Base-by-base conservation (phyloP, 2,329 filamentous ascomycete genomes). In the Monosporascus sp. region DNA sequence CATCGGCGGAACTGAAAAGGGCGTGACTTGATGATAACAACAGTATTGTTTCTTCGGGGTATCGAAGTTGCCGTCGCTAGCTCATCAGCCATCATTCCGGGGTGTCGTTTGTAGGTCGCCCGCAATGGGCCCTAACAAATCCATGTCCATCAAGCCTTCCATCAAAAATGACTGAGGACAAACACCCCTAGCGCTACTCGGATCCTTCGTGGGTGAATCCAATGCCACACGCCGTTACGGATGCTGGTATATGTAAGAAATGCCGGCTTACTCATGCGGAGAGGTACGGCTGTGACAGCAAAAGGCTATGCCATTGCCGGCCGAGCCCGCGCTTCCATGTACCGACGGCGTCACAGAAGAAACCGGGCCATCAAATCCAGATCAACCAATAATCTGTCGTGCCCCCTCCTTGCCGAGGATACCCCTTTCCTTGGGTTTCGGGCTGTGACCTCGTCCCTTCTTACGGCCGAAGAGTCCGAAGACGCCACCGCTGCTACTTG, bases 351-450 rank as follows among this genome's bases (percentile, higher is more conserved):
- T 14, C n/a, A 15, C 20, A 22, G 20, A 20, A 24, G 41, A 15
- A 7, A 20, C 18, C 8, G 17, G 24, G 31, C 31, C 31, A n/a
- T 46, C n/a, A 18, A 46, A 27, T 45, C 11, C 6, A 47, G 35
- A 50, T 75, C 76, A 88, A 62, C 83, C 86, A 66, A 93, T 87
- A 53, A 93, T 82, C 59, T 90, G 86, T 67, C 94, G 81, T 11
- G 94, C 92, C 17, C 94, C 94, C 69, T 97, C 92, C 68, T 97
- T 97, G 53, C 94, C 94, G 54, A 99, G 68, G 7, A 99, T 92
- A 54, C 94, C 94, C 52, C 90, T 83, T 73, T 97, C 92, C 70
- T 90, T 93, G 25, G 92, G 92, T 74, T 96, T 97, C 1, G 94
- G 94, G 68, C 91, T 97, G 70, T 91, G 86, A 52, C 91, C 90